Base-by-base conservation (phyloP, 306 rosid genomes). In the Dalbergia cultrata region DNA sequence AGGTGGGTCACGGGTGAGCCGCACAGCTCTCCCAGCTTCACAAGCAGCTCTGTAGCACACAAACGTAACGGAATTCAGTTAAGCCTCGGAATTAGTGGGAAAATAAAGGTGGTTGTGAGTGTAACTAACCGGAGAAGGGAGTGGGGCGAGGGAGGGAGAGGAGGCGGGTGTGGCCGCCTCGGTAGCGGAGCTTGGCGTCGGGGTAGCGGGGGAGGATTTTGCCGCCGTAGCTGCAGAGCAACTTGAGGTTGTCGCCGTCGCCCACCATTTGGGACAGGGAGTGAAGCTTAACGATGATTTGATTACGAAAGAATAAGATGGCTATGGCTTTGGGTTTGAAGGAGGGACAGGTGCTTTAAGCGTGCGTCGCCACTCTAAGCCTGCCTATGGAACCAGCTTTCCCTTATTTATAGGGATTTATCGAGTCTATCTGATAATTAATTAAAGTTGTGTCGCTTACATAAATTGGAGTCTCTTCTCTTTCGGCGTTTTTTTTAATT, bases 161-260 rank as follows among this genome's bases (percentile, higher is more conserved):
- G 21, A 96, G 91, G 22, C 99, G 99, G 19, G 97, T 96, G 59
- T 93, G 97, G 56, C 99, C 99, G 7, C 99, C 97, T 47, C 80
- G 43, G 10, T 96, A 96, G 60, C 99, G 98, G 87, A 96, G 97
- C 72, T 93, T 92, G 50, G 97, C 92, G 86, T 96, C 99, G 22
- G 99, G 92, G 52, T 92, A 87, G 61, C 99, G 97, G 52, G 99
- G 99, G 63, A 92, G 86, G 86, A 96, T 96, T 86, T 89, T 93
- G 68, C 98, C 99, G 75, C 98, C 91, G 79, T 96, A 88, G 85
- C 98, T 93, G 45, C 90, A 96, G 84, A 96, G 93, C 87, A 93
- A 92, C 72, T 93, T 96, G 79, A 92, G 60, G 47, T 9, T 54
- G 60, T 54, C 60, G 60, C 22, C 60, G 60, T 54, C 60, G 60